Evolutionary conservation across 1,284 basidiomycete genomes (phyloP), one percentile per base, ranked within the genome.

Genomic region (Sporisorium reilianum): DNA sequence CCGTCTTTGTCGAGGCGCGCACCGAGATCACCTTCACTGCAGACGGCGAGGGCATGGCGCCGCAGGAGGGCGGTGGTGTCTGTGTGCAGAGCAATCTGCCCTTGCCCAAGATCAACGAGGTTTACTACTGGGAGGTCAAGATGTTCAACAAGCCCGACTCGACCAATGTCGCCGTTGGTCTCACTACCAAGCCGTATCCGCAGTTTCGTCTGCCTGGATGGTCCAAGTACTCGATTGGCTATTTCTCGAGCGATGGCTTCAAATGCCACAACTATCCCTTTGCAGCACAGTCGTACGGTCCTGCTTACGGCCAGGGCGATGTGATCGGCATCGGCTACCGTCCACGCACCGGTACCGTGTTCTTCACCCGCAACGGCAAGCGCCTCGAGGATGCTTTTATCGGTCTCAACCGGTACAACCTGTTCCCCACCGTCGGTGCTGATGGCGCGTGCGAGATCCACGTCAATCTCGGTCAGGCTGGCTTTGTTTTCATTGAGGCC

Each of bases 241-340:
- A 97, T 85, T 94, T 96, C 81, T 95, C 94, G 12, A 79, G 85
- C 18, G 95, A 92, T 81, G 97, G 97, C 55, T 96, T 97, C 87
- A 97, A 97, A 86, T 95, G 93, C 25, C 92, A 97, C 87, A 97
- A 98, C 84, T 97, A 93, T 85, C 97, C 97, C 0, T 99, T 99
- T 86, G 93, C 93, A 12, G 88, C 93, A 0, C 87, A 91, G 5
- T 90, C 94, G 1, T 96, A 95, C 82, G 95, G 95, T 3, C 90
- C 94, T 2, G 85, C 89, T 0, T 88, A 98, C 55, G 92, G 93
- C 73, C 95, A 98, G 84, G 96, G 97, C 28, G 83, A 85, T 48
- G 83, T 85, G 12, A 79, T 85, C 32, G 83, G 83, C 22, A 73
- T 84, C 44, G 83, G 83, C 5, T 85, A 81, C 42, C 74, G 83